Conservation (phyloP, 1,139 yeast species). For the Hanseniaspora uvarum region DNA sequence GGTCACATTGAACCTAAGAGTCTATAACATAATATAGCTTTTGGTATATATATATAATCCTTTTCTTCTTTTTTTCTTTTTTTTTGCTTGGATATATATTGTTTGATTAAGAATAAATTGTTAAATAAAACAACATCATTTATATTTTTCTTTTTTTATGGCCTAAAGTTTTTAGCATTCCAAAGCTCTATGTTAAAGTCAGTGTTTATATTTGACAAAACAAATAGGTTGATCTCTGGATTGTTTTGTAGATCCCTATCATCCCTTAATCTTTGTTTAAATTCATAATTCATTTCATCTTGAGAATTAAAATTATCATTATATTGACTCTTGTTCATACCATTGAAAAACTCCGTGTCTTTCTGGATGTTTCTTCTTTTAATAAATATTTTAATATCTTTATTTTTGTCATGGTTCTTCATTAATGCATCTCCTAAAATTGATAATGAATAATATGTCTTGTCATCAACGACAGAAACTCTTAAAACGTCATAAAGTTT, state of each 20-base stretch:
- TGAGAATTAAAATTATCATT: background rate
- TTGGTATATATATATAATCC: background rate
- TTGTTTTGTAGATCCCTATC: conserved; percentile 14
- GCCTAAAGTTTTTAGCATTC: conserved; percentile 1
- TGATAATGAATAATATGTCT: background rate
- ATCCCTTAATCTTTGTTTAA: conserved; percentile 5
- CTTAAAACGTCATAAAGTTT: background rate
- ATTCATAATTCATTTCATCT: background rate
- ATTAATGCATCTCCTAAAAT: background rate
- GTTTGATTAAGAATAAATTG: too few species aligned
- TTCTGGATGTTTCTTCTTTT: background rate
- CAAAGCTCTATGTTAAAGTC: conserved; percentile 4
- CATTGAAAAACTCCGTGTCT: background rate
- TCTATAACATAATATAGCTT: background rate
- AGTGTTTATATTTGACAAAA: conserved; percentile 22
- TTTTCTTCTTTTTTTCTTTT: background rate
- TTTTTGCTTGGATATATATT: too few species aligned
- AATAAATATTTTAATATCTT: background rate
- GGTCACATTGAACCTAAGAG: conserved; percentile 41
- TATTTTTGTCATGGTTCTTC: background rate
- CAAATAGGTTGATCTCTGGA: conserved; percentile 26
- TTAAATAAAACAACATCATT: background rate
- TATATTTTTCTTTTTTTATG: background rate
- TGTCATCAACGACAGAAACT: background rate
- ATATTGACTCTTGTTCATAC: background rate